These are phyloP conservation scores for Paecilomyces formosus DNA, from an alignment of 2,329 filamentous ascomycete genomes.

Conservation along the genomic window DNA sequence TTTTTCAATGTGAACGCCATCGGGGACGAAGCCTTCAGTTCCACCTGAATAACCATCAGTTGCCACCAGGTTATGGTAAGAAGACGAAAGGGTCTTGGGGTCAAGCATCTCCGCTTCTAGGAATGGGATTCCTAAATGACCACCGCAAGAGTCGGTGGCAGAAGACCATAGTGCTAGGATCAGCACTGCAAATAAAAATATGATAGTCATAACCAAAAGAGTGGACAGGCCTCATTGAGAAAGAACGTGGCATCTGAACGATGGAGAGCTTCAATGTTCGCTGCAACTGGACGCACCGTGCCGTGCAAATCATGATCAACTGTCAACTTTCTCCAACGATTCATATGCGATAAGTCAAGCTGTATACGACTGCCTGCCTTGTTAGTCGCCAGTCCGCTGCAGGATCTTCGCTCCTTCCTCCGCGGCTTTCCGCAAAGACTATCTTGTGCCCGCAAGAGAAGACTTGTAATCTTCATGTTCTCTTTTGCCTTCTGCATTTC, in stretches of 20 bases:
- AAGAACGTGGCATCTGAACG: background rate
- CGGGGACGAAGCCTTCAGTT: constrained; percentile 8
- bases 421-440: background rate
- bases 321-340: background rate
- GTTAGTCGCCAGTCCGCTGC: background rate
- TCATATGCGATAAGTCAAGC: background rate
- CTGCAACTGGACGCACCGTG: background rate
- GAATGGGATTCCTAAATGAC: background rate
- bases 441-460: background rate
- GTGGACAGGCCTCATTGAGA: background rate
- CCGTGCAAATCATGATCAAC: background rate
- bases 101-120: constrained; percentile 2
- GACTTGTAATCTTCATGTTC: background rate
- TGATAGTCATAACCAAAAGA: background rate
- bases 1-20: background rate
- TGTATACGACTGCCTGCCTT: background rate
- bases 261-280: background rate
- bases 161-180: background rate
- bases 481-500: background rate
- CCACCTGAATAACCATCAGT: constrained; percentile 3
- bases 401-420: background rate
- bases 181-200: background rate
- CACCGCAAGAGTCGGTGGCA: background rate
- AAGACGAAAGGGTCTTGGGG: background rate
- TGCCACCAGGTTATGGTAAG: background rate